These are phyloP conservation scores for Linum usitatissimum DNA, from an alignment of 345 rosid genomes.

Conservation along the genomic window DNA sequence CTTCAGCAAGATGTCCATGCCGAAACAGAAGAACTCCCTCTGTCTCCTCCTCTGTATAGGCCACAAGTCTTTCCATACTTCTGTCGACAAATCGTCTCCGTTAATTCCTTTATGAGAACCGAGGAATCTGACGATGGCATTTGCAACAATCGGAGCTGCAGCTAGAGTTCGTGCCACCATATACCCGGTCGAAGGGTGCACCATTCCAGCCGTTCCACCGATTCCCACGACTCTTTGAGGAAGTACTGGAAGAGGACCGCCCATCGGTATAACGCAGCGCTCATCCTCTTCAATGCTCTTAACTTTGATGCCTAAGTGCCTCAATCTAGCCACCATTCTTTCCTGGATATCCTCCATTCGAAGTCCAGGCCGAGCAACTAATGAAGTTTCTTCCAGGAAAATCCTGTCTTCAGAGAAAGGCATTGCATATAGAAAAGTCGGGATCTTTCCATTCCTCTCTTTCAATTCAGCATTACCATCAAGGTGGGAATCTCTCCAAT, in stretches of 20 bases:
- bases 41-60: constrained; percentile 88
- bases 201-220: constrained; percentile 95
- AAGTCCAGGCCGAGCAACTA: constrained; percentile 88
- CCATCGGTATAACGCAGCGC: constrained; percentile 91
- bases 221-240: constrained; percentile 95
- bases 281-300: constrained; percentile 84
- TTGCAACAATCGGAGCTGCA: constrained; percentile 86
- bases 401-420: constrained; percentile 69
- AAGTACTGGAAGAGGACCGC: constrained; percentile 87
- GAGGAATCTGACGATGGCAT: constrained; percentile 63
- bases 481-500: constrained; percentile 92
- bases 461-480: constrained; percentile 31
- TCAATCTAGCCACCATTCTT: constrained; percentile 87
- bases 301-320: constrained; percentile 71
- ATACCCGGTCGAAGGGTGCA: constrained; percentile 87
- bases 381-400: constrained; percentile 91
- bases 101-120: constrained; percentile 32
- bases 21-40: constrained; percentile 96
- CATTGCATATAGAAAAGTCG: constrained; percentile 91
- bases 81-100: constrained; percentile 55
- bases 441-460: constrained; percentile 56
- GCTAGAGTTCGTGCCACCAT: constrained; percentile 99
- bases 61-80: constrained; percentile 95
- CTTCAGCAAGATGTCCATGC: constrained; percentile 93
- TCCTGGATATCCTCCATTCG: constrained; percentile 78